Conservation (phyloP, 176 grass and related monocot genomes). For the Chloris gayana region DNA sequence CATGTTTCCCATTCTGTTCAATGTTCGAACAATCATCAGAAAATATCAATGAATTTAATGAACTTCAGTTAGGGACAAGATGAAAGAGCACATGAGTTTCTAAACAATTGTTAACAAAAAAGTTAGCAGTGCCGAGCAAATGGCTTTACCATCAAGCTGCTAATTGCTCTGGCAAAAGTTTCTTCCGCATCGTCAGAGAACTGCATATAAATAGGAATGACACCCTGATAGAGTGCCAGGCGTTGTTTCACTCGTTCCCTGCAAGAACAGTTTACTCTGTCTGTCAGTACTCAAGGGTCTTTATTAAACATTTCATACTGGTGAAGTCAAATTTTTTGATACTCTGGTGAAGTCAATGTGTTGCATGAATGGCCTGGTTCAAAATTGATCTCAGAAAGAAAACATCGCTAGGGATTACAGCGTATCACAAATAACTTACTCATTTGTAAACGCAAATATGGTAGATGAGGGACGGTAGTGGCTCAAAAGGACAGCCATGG, state of each 20-base stretch:
- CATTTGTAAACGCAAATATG: slow-evolving; percentile 94
- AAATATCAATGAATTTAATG: not conserved
- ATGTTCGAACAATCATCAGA: slow-evolving; percentile 40
- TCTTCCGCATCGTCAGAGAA: slow-evolving; percentile 94
- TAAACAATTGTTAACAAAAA: not conserved
- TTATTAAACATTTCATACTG: not conserved
- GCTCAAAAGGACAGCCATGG: slow-evolving; percentile 93
- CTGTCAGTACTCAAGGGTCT: slow-evolving; percentile 20
- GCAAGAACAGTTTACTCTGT: slow-evolving; percentile 23
- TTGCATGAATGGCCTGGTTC: slow-evolving; percentile 6
- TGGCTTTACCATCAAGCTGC: slow-evolving; percentile 66
- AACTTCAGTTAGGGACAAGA: slow-evolving; percentile 1
- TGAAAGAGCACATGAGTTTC: not conserved
- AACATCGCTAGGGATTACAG: not conserved
- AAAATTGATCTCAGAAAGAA: slow-evolving; percentile 19
- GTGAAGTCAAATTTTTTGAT: slow-evolving; percentile 12
- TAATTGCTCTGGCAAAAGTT: slow-evolving; percentile 88
- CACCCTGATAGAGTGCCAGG: slow-evolving; percentile 86
- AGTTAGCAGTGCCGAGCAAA: not conserved
- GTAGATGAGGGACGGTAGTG: slow-evolving; percentile 83
- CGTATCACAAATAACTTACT: slow-evolving; percentile 52
- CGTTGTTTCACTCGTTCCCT: slow-evolving; percentile 89
- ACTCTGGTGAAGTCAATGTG: too few species aligned
- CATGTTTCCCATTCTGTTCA: slow-evolving; percentile 56
- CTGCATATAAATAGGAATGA: slow-evolving; percentile 83